Percentiles rank a stretch among this genome's conserved stretches.
Conservation (phyloP, 805 yeast species). For the Cyberlindnera petersonii region DNA sequence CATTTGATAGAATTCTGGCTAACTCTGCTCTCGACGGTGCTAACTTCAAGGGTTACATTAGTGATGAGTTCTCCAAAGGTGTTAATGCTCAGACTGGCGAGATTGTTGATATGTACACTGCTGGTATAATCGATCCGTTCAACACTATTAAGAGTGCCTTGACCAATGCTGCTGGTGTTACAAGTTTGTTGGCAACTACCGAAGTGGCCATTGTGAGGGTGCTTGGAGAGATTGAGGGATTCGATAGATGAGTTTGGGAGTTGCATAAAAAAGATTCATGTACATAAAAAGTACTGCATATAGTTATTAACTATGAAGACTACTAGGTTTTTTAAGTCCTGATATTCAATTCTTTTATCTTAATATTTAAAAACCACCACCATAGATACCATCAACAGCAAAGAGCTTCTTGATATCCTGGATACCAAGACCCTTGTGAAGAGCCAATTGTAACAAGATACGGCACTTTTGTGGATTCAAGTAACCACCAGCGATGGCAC, state of each 20-base stretch:
- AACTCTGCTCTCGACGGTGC: constrained; percentile 94
- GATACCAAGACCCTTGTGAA: constrained; percentile 33
- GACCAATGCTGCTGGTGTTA: constrained; percentile 96
- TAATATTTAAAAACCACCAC: constrained; percentile 27
- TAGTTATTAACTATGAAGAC: too few relatives aligned
- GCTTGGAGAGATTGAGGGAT: constrained; percentile 34
- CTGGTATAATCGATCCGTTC: constrained; percentile 98
- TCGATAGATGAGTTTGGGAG: constrained; percentile 10
- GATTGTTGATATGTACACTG: constrained; percentile 91
- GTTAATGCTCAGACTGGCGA: constrained; percentile 90
- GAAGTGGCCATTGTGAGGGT: constrained; percentile 98
- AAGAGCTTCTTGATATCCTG: constrained; percentile 36
- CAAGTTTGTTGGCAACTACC: constrained; percentile 93
- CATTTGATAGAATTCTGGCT: constrained; percentile 92
- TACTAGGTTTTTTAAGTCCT: too few relatives aligned
- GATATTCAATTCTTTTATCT: background rate
- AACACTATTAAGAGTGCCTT: constrained; percentile 95
- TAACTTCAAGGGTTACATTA: constrained; percentile 53
- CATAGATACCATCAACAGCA: constrained; percentile 38
- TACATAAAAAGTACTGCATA: background rate
- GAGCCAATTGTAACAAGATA: constrained; percentile 52
- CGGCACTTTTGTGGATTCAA: constrained; percentile 64
- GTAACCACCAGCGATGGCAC: constrained; percentile 59
- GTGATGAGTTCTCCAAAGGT: constrained; percentile 72
- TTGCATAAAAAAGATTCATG: background rate